Conservation (phyloP, 2,329 filamentous ascomycete species). For the Penicillium brevicompactum region DNA sequence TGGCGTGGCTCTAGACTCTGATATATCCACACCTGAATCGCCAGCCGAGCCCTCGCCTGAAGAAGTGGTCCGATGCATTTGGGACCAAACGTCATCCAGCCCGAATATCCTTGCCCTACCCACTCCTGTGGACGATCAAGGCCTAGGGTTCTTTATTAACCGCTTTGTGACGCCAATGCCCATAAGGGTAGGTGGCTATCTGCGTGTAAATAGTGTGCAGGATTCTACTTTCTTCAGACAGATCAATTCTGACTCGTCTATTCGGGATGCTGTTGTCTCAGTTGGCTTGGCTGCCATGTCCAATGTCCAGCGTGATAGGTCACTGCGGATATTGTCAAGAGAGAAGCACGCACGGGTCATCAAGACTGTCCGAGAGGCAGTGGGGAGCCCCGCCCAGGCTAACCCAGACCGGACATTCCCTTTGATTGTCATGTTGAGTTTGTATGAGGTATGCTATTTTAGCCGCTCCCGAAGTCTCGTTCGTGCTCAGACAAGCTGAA, state of each 20-base stretch:
- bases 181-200: not conserved
- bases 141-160: slow-evolving; percentile 26
- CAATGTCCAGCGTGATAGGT: slow-evolving; percentile 25
- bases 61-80: not conserved
- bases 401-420: slow-evolving; percentile 18
- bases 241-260: slow-evolving; percentile 7
- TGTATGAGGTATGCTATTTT: slow-evolving; percentile 23
- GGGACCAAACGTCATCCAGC: not conserved
- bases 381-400: slow-evolving; percentile 15
- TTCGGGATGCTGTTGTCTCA: slow-evolving; percentile 25
- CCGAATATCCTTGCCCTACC: slow-evolving; percentile 10
- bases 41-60: not conserved
- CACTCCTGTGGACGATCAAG: slow-evolving; percentile 21
- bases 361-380: slow-evolving; percentile 15
- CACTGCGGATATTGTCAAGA: slow-evolving; percentile 16
- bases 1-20: not conserved
- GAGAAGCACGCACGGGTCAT: slow-evolving; percentile 25
- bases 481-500: not conserved
- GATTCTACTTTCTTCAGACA: slow-evolving; percentile 5
- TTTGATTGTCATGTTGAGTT: slow-evolving; percentile 24
- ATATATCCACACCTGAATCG: not conserved
- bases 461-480: not conserved
- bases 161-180: slow-evolving; percentile 20
- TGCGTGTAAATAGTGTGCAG: not conserved
- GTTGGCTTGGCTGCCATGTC: slow-evolving; percentile 29